phyloP scores from a whole-genome alignment of 1,284 basidiomycete species.

The Agroathelia rolfsii region DNA sequence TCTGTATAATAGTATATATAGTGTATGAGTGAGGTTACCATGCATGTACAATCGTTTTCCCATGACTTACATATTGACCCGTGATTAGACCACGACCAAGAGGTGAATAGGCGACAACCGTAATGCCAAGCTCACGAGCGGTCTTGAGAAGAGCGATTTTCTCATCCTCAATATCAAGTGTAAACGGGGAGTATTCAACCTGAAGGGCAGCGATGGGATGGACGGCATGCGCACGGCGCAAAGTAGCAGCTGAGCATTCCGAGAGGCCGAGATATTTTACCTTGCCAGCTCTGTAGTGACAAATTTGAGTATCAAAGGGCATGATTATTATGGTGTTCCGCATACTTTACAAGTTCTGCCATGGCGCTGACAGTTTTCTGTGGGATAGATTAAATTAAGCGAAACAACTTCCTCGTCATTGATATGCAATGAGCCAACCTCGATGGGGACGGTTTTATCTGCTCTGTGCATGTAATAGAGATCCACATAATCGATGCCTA shows the following conservation, averaged over 20 bases:
- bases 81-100: constrained; percentile 56
- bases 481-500: constrained; percentile 37
- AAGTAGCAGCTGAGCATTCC: constrained; percentile 45
- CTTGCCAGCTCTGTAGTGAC: constrained; percentile 36
- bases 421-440: constrained; percentile 19
- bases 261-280: constrained; percentile 53
- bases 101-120: constrained; percentile 51
- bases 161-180: constrained; percentile 39
- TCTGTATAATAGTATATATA: constrained; percentile 17
- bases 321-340: constrained; percentile 1
- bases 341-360: constrained; percentile 44
- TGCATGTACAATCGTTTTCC: no score
- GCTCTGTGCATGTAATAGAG: constrained; percentile 36
- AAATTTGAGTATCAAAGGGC: constrained; percentile 1
- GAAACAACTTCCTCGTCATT: constrained; percentile 2
- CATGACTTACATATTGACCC: constrained; percentile 38
- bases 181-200: constrained; percentile 57
- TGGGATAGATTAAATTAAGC: background rate
- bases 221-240: constrained; percentile 53
- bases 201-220: constrained; percentile 55
- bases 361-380: constrained; percentile 37
- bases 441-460: constrained; percentile 35
- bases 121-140: constrained; percentile 41
- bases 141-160: constrained; percentile 37
- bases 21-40: background rate